Evolutionary conservation across 805 yeast genomes (phyloP).

Genomic region (Lachancea cidri): DNA sequence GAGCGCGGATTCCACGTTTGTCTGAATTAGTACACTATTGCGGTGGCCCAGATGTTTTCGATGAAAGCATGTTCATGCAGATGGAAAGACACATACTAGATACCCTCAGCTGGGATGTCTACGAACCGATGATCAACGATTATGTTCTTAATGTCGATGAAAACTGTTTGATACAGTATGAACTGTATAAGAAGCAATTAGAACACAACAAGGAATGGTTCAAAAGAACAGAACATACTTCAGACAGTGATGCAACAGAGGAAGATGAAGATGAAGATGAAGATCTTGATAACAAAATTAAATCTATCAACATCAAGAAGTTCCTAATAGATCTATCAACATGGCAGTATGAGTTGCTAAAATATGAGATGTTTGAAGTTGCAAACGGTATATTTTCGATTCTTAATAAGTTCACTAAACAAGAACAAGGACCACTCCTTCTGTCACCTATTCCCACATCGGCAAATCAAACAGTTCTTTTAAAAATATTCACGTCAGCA

Average conservation of each 20-base stretch:
- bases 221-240: slow-evolving; percentile 19
- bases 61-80: slow-evolving; percentile 56
- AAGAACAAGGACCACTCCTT: slow-evolving; percentile 29
- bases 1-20: slow-evolving; percentile 70
- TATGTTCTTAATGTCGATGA: slow-evolving; percentile 42
- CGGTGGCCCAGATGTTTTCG: slow-evolving; percentile 55
- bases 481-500: slow-evolving; percentile 23
- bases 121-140: slow-evolving; percentile 54
- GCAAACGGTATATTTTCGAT: slow-evolving; percentile 29
- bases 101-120: slow-evolving; percentile 68
- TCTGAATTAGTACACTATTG: slow-evolving; percentile 68
- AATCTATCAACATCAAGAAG: slow-evolving; percentile 44
- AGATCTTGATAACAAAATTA: slow-evolving; percentile 29
- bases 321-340: slow-evolving; percentile 45
- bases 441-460: slow-evolving; percentile 22
- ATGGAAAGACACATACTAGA: slow-evolving; percentile 73
- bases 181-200: slow-evolving; percentile 30
- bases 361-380: slow-evolving; percentile 29
- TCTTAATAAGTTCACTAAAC: slow-evolving; percentile 27
- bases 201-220: slow-evolving; percentile 23
- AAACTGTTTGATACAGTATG: slow-evolving; percentile 39
- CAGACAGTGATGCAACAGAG: slow-evolving; percentile 27
- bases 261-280: slow-evolving; percentile 27
- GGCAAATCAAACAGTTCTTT: slow-evolving; percentile 19
- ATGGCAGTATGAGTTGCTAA: slow-evolving; percentile 41